A percentile compares a stretch with the other conserved stretches of the same genome.
Conservation (phyloP, 2,329 filamentous ascomycete species). For the Fusarium sublunatum region DNA sequence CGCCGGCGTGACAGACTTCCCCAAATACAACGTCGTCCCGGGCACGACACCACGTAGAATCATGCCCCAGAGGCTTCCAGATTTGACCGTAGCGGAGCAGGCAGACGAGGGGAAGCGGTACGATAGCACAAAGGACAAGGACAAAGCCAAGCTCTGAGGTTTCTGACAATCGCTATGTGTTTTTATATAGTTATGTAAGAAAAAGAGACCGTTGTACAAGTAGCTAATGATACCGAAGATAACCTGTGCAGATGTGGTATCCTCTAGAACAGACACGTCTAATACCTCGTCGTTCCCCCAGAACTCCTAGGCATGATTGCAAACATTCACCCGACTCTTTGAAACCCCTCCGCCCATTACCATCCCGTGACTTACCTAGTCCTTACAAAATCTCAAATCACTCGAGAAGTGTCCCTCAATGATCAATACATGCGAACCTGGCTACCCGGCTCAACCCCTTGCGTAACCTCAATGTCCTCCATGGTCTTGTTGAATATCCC, state of each 20-base stretch:
- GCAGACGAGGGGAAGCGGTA: conserved; percentile 79
- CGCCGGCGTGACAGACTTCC: conserved; percentile 75
- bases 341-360: conserved; percentile 15
- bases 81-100: conserved; percentile 79
- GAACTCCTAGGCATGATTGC: conserved; percentile 41
- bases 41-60: conserved; percentile 76
- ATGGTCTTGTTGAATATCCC: conserved; percentile 82
- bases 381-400: conserved; percentile 10
- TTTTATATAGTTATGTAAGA: conserved; percentile 25
- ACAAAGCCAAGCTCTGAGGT: conserved; percentile 54
- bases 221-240: conserved; percentile 23
- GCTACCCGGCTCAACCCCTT: conserved; percentile 58
- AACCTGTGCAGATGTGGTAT: conserved; percentile 35
- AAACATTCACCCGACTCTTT: conserved; percentile 38
- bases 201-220: conserved; percentile 33
- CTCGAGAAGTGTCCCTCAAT: conserved; percentile 6
- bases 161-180: conserved; percentile 13
- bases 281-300: conserved; percentile 36
- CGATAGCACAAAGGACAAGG: conserved; percentile 66
- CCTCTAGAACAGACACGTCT: conserved; percentile 42
- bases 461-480: conserved; percentile 70
- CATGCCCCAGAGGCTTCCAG: conserved; percentile 78
- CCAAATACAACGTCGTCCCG: conserved; percentile 75
- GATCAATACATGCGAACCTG: conserved; percentile 49
- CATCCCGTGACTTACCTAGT: conserved; percentile 1